Evolutionary conservation across 352 stramenopile species (phyloP), one percentile per base, ranked within the genome.

Genomic region (Pythium chondricola): DNA sequence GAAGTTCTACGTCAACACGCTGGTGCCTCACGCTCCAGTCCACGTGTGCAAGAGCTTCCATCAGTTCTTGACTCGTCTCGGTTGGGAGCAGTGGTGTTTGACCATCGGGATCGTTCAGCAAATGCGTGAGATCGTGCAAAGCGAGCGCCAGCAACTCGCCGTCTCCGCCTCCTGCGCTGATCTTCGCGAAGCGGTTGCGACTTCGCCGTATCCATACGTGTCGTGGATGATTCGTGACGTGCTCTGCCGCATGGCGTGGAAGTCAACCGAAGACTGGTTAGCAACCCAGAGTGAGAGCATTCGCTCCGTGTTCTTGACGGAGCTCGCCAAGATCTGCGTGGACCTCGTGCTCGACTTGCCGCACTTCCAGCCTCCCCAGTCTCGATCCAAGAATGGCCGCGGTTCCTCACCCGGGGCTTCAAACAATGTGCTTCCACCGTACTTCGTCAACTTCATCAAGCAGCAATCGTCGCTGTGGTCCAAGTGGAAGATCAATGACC

Each of bases 381-480:
- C 58, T 6, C 46, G 56, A 24, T 48, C 51, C 1, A 63, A 63
- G 26, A 67, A 70, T 27, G 56, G 61, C 10, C 67, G 73, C 37
- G 49, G 52, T 17, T 31, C 65, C 30, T 60, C 74, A 20, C 62
- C 66, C 0, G 33, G 42, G 16, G 61, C 46, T 20, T 86, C 80
- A 7, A 72, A 58, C 17, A 89, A 88, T 44, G 77, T 82, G 11
- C 52, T 92, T 33, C 81, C 81, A 11, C 81, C 81, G 22, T 92
- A 92, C 48, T 89, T 92, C 42, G 72, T 92, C 20, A 92, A 92
- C 40, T 92, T 92, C 41, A 81, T 92, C 36, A 92, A 90, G 36
- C 81, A 90, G 44, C 81, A 90, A 55, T 59, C 64, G 1, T 21
- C 48, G 4, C 66, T 92, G 36, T 92, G 81, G 81, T 43, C 60